These are phyloP conservation scores for Kodamaea fungicola DNA, from an alignment of 1,139 yeast species.

Conservation along the genomic window DNA sequence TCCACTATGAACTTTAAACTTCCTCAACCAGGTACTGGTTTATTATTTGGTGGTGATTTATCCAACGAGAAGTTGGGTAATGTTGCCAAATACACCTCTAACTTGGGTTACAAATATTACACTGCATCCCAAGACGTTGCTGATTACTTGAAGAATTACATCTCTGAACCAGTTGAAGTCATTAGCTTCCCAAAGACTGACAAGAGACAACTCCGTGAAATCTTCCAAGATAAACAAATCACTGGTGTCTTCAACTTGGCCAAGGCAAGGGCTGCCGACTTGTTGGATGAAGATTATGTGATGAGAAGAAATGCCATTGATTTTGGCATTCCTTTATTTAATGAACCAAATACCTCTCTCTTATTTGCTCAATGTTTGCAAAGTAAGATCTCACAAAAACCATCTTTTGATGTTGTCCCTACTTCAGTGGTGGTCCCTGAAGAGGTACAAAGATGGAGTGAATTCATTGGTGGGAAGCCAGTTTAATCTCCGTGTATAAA, in stretches of 20 bases:
- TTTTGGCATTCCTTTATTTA: constrained; percentile 92
- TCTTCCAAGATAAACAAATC: constrained; percentile 81
- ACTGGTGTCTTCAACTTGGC: constrained; percentile 91
- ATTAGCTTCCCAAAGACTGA: constrained; percentile 91
- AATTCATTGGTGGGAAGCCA: constrained; percentile 89
- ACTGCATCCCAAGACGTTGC: constrained; percentile 74
- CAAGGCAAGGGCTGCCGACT: constrained; percentile 77
- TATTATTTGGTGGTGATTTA: constrained; percentile 91
- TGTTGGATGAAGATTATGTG: constrained; percentile 85
- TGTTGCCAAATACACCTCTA: constrained; percentile 67
- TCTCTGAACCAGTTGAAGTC: constrained; percentile 52
- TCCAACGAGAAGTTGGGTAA: constrained; percentile 64
- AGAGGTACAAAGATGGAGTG: constrained; percentile 96
- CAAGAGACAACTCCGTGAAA: constrained; percentile 88
- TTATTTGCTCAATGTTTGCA: constrained; percentile 83
- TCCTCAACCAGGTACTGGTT: constrained; percentile 86
- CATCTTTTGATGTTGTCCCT: constrained; percentile 38
- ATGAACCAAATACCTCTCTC: constrained; percentile 90
- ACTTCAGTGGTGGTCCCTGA: constrained; percentile 60
- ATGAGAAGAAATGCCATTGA: constrained; percentile 99
- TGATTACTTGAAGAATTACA: constrained; percentile 54
- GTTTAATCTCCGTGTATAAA: constrained; percentile 37
- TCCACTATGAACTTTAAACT: constrained; percentile 94
- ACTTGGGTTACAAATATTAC: constrained; percentile 78
- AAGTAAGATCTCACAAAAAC: constrained; percentile 62